These are phyloP conservation scores for Aspergillus texensis DNA, from an alignment of 2,329 filamentous ascomycete genomes.

Conservation along the genomic window DNA sequence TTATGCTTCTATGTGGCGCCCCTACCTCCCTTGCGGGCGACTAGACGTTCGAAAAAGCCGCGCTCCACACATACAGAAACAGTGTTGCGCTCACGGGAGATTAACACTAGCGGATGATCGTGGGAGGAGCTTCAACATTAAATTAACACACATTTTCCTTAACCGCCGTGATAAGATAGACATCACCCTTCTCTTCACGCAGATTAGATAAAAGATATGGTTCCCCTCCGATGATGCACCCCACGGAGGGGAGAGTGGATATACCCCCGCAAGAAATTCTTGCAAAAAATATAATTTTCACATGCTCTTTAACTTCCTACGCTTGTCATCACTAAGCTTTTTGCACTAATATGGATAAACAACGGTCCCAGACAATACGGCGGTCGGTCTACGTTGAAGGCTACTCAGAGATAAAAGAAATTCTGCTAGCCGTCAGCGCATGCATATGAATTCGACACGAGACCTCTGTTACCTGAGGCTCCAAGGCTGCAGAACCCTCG, in stretches of 20 bases:
- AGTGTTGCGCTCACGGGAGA: conserved; percentile 4
- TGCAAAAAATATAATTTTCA: not conserved
- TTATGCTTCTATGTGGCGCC: conserved; percentile 39
- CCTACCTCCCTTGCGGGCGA: conserved; percentile 14
- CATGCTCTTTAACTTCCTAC: not conserved
- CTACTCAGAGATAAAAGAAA: not conserved
- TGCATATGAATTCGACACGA: not conserved
- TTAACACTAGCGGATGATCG: not conserved
- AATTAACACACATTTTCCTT: not conserved
- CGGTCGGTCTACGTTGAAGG: not conserved
- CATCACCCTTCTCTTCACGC: not conserved
- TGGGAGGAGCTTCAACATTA: not conserved
- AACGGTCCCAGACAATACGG: too few relatives aligned
- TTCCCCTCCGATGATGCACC: not conserved
- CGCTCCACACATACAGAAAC: conserved; percentile 1
- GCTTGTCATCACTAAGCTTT: not conserved
- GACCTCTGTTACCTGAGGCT: not conserved
- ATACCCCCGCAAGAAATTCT: not conserved
- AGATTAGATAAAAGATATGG: not conserved
- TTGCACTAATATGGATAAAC: not conserved
- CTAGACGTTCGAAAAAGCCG: conserved; percentile 19
- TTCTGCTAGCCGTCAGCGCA: not conserved
- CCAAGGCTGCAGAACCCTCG: not conserved
- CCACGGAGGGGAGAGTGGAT: not conserved
- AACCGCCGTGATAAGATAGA: not conserved